A percentile compares a stretch with the other conserved stretches of the same genome.
Conservation (phyloP, 116 monocot genomes). For the Papilionanthe hybrid region DNA sequence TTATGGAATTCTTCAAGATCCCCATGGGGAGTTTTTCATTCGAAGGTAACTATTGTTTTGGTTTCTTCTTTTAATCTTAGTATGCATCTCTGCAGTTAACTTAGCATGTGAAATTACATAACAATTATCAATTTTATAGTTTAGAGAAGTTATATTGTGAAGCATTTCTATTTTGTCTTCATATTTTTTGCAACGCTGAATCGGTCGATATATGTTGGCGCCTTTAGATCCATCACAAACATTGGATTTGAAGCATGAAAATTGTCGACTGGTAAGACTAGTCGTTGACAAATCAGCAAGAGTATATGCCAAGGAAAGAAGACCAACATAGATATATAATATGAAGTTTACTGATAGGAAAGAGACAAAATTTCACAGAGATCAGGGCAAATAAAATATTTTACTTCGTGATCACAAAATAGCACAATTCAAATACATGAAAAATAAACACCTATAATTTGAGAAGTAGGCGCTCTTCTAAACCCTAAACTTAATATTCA, state of each 20-base stretch:
- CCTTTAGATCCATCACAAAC: not conserved
- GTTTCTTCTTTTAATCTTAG: not conserved
- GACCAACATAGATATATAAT: too few species aligned
- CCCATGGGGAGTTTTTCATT: constrained; percentile 89
- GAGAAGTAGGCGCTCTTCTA: too few species aligned
- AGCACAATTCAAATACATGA: too few species aligned
- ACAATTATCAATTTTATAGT: not conserved
- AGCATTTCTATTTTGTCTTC: not conserved
- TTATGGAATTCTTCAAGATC: constrained; percentile 97
- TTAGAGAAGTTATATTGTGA: not conserved
- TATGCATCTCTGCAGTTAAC: constrained; percentile 4
- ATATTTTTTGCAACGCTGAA: not conserved
- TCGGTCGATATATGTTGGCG: not conserved
- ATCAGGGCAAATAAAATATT: too few species aligned
- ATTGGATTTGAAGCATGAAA: not conserved
- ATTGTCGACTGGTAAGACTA: not conserved
- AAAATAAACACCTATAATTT: too few species aligned
- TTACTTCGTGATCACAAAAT: too few species aligned
- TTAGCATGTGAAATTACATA: not conserved
- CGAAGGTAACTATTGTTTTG: constrained; percentile 38
- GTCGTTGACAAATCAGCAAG: too few species aligned
- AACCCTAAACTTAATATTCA: too few species aligned
- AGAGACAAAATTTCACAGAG: too few species aligned
- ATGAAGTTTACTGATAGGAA: too few species aligned
- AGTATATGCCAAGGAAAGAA: not conserved